Conservation (phyloP, 2,329 filamentous ascomycete species). For the Hirsutella thompsonii region DNA sequence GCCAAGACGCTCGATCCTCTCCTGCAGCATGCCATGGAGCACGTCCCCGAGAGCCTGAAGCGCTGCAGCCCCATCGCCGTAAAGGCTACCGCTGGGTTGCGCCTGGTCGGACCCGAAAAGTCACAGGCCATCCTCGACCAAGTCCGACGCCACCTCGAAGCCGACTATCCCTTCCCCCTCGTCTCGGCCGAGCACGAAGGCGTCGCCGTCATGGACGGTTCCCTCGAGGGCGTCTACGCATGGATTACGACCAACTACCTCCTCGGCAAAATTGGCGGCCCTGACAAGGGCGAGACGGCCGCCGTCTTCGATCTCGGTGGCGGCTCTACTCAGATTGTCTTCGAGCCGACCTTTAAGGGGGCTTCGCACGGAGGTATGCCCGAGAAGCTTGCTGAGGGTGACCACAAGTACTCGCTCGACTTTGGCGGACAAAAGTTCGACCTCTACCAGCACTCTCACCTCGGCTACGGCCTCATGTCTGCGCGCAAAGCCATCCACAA, state of each 20-base stretch:
- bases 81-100: slow-evolving; percentile 89
- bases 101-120: slow-evolving; percentile 70
- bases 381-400: slow-evolving; percentile 70
- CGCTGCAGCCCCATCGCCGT: slow-evolving; percentile 92
- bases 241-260: slow-evolving; percentile 99
- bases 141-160: slow-evolving; percentile 74
- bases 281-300: slow-evolving; percentile 80
- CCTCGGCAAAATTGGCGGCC: slow-evolving; percentile 89
- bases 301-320: slow-evolving; percentile 94
- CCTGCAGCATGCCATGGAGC: slow-evolving; percentile 72
- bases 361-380: slow-evolving; percentile 67
- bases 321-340: slow-evolving; percentile 96
- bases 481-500: slow-evolving; percentile 80
- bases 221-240: slow-evolving; percentile 92
- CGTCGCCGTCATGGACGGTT: slow-evolving; percentile 94
- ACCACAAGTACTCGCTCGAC: slow-evolving; percentile 87
- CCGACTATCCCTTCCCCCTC: slow-evolving; percentile 85
- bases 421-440: slow-evolving; percentile 87
- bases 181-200: slow-evolving; percentile 75
- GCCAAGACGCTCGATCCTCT: slow-evolving; percentile 82
- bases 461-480: slow-evolving; percentile 93
- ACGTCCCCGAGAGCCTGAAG: slow-evolving; percentile 79
- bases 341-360: slow-evolving; percentile 83
- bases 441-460: slow-evolving; percentile 95
- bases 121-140: slow-evolving; percentile 75